A percentile compares a stretch with the other conserved stretches of the same genome.
Evolutionary conservation across 1,139 yeast genomes (phyloP).

Genomic region (Suzukiozyma palmioleophila): DNA sequence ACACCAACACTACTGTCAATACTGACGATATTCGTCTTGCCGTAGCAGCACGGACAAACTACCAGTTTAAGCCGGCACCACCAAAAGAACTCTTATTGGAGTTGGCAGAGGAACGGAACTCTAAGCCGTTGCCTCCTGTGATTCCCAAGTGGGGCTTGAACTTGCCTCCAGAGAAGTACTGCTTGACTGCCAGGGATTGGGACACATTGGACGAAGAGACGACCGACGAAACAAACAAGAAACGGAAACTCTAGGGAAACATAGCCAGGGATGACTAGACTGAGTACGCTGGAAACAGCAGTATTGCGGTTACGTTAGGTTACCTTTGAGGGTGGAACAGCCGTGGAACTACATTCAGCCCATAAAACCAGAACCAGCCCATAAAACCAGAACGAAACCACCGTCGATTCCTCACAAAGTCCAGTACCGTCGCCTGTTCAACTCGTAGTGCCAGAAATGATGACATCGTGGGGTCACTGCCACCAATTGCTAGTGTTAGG

Average conservation of each 20-base stretch:
- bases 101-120: conserved; percentile 87
- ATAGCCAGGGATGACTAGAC: background rate
- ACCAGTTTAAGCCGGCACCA: conserved; percentile 93
- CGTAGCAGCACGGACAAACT: conserved; percentile 87
- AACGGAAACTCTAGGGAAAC: conserved; percentile 2
- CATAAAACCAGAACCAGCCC: too few relatives aligned
- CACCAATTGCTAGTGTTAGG: too few relatives aligned
- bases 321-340: too few relatives aligned
- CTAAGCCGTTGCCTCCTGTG: conserved; percentile 85
- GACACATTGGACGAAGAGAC: conserved; percentile 39
- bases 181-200: conserved; percentile 82
- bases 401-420: too few relatives aligned
- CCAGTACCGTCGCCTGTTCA: too few relatives aligned
- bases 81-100: conserved; percentile 89
- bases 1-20: conserved; percentile 49
- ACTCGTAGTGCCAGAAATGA: too few relatives aligned
- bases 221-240: conserved; percentile 16
- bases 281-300: too few relatives aligned
- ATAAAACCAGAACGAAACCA: too few relatives aligned
- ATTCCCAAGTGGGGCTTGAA: conserved; percentile 91
- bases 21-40: conserved; percentile 92
- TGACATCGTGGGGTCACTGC: too few relatives aligned
- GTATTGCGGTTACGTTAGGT: too few relatives aligned
- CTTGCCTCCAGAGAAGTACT: conserved; percentile 95
- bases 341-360: too few relatives aligned